Evolutionary conservation across 2,329 filamentous ascomycete species (phyloP), one percentile per base, ranked within the genome.

Genomic region (Mycosphaerella sp.): DNA sequence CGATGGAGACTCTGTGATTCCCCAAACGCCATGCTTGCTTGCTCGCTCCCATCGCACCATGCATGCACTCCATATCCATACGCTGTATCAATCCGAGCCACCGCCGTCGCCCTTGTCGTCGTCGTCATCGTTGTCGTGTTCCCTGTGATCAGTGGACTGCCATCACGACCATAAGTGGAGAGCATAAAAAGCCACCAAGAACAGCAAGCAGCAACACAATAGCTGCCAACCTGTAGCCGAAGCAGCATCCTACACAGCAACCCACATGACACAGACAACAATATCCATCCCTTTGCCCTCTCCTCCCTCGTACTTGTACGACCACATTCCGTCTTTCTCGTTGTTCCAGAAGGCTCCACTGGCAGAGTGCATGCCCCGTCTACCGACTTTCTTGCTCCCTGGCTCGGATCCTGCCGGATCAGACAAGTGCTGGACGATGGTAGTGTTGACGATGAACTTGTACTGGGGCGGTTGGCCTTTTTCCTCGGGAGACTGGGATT

Each of bases 361-460:
- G 21, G 88, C 87, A 70, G 83, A 87, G 76, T 93, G 88, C 88
- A 93, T 93, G 61, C 93, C 93, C 61, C 92, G 83, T 62, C 91
- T 83, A 53, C 90, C 92, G 53, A 87, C 86, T 69, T 66, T 70
- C 60, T 85, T 82, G n/a, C 61, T 80, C 81, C 57, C 82, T 79
- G 29, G 82, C 53, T 82, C 85, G 48, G 83, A 75, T 53, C 81
- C 76, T 31, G 82, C 80, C 10, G 82, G 85, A 51, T 85, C 81
- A 17, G 86, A 82, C 34, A 92, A 78, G 76, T 97, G 92, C 77
- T 98, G 92, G 64, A 97, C 95, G 69, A 97, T 96, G 62, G 92
- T 97, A 78, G 89, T 95, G 80, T 95, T 97, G 75, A 95, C 90
- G 64, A 90, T 89, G 75, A 92, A 97, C 74, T 97, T 97, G 82